Percentiles rank a stretch among this genome's conserved stretches.
phyloP scores from a whole-genome alignment of 2,329 filamentous ascomycete species.

The Triangularia verruculosa region DNA sequence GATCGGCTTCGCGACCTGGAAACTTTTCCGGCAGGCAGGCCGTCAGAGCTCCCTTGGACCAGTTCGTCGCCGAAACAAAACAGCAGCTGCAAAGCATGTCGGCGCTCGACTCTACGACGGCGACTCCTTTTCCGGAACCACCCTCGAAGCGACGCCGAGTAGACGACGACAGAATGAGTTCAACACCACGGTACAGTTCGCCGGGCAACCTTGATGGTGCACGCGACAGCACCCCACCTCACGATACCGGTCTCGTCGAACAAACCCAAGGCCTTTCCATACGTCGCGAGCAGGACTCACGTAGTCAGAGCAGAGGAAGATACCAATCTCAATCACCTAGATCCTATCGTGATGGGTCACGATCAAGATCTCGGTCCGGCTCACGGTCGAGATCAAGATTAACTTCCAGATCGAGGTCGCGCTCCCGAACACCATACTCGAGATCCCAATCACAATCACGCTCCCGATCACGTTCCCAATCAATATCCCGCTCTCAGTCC shows the following conservation, averaged over 20 bases:
- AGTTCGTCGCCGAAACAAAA: neutral
- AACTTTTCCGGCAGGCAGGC: constrained; percentile 2
- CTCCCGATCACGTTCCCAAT: constrained; percentile 31
- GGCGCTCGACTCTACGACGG: constrained; percentile 15
- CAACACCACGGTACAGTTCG: constrained; percentile 42
- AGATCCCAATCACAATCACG: constrained; percentile 27
- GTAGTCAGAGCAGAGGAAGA: constrained; percentile 20
- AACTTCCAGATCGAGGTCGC: constrained; percentile 28
- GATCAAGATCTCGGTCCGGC: constrained; percentile 16
- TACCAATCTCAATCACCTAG: constrained; percentile 22
- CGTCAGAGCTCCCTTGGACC: neutral
- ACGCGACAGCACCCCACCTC: constrained; percentile 10
- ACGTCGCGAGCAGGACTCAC: constrained; percentile 25
- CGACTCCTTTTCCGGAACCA: constrained; percentile 30
- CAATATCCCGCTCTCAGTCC: constrained; percentile 36
- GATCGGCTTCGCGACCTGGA: constrained; percentile 3
- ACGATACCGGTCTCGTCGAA: constrained; percentile 6
- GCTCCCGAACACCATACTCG: constrained; percentile 20
- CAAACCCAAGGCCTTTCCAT: constrained; percentile 29
- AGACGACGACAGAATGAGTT: constrained; percentile 39
- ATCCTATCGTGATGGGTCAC: neutral
- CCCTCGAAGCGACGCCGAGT: constrained; percentile 43
- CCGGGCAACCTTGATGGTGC: constrained; percentile 33
- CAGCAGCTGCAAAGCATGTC: neutral
- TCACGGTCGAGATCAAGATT: constrained; percentile 26